phyloP scores from a whole-genome alignment of 2,329 filamentous ascomycete species.

The Kalmusia sp. region DNA sequence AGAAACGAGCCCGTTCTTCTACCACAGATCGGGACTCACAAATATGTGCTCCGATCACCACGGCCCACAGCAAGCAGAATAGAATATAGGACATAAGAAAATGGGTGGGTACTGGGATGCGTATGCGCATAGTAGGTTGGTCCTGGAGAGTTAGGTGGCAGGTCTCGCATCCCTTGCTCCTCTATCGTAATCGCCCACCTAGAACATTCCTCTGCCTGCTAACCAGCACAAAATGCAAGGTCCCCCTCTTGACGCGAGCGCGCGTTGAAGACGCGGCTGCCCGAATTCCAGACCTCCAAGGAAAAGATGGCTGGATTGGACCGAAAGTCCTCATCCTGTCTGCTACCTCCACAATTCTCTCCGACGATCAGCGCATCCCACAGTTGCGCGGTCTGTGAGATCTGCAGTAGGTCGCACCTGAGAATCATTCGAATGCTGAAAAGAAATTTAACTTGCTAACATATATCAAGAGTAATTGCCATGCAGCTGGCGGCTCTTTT shows the following conservation, averaged over 20 bases:
- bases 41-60: too few relatives aligned
- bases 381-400: constrained; percentile 22
- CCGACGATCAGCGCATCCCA: constrained; percentile 15
- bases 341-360: constrained; percentile 22
- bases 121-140: too few relatives aligned
- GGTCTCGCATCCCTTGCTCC: constrained; percentile 40
- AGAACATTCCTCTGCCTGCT: constrained; percentile 36
- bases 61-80: too few relatives aligned
- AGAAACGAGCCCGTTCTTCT: too few relatives aligned
- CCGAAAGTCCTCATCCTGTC: constrained; percentile 28
- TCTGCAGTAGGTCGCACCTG: constrained; percentile 22
- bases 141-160: too few relatives aligned
- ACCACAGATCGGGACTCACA: too few relatives aligned
- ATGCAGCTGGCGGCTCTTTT: constrained; percentile 24
- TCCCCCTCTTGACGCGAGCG: constrained; percentile 23
- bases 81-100: too few relatives aligned
- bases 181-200: constrained; percentile 11
- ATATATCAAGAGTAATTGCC: constrained; percentile 18
- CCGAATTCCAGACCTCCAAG: constrained; percentile 34
- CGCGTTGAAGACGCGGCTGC: constrained; percentile 31
- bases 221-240: constrained; percentile 30
- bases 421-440: neutral
- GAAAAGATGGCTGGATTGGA: constrained; percentile 39
- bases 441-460: constrained; percentile 11
- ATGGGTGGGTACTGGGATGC: too few relatives aligned